Evolutionary conservation across 2,329 filamentous ascomycete species (phyloP).

Genomic region (Lachnellula occidentalis): DNA sequence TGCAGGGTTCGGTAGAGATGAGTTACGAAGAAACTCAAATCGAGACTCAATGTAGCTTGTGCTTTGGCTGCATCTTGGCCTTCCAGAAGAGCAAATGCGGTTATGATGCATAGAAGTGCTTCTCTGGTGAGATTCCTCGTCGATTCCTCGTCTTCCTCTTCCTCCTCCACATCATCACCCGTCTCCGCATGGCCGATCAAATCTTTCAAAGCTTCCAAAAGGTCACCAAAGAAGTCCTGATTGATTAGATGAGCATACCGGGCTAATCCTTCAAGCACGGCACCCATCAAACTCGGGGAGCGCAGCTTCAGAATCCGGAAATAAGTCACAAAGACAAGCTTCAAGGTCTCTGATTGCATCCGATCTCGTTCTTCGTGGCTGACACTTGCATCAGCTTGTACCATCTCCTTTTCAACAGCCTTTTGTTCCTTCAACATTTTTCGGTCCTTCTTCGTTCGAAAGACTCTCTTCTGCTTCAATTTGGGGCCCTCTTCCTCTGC

Average conservation of each 20-base stretch:
- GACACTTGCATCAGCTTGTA: conserved; percentile 83
- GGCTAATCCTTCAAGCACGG: conserved; percentile 87
- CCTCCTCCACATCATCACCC: conserved; percentile 40
- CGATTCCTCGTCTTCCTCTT: conserved; percentile 43
- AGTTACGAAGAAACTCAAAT: conserved; percentile 90
- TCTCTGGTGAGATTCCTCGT: conserved; percentile 77
- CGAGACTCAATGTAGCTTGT: conserved; percentile 74
- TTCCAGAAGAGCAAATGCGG: conserved; percentile 90
- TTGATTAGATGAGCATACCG: conserved; percentile 97
- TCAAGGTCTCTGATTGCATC: conserved; percentile 92
- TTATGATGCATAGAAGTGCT: conserved; percentile 88
- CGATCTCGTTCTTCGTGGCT: conserved; percentile 87
- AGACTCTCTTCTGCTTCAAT: conserved; percentile 70
- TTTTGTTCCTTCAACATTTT: conserved; percentile 84
- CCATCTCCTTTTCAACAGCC: conserved; percentile 86
- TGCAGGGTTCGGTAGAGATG: conserved; percentile 87
- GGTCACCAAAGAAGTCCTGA: conserved; percentile 96
- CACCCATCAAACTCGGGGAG: conserved; percentile 84
- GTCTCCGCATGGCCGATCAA: conserved; percentile 72
- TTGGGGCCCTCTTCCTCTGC: conserved; percentile 48
- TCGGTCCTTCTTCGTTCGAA: conserved; percentile 80
- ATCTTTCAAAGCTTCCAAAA: conserved; percentile 90
- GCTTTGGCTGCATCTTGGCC: conserved; percentile 89
- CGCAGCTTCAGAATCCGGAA: conserved; percentile 89
- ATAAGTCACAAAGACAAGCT: conserved; percentile 91